Evolutionary conservation across 1,284 basidiomycete genomes (phyloP).

Genomic region (Gomphus bonarii): DNA sequence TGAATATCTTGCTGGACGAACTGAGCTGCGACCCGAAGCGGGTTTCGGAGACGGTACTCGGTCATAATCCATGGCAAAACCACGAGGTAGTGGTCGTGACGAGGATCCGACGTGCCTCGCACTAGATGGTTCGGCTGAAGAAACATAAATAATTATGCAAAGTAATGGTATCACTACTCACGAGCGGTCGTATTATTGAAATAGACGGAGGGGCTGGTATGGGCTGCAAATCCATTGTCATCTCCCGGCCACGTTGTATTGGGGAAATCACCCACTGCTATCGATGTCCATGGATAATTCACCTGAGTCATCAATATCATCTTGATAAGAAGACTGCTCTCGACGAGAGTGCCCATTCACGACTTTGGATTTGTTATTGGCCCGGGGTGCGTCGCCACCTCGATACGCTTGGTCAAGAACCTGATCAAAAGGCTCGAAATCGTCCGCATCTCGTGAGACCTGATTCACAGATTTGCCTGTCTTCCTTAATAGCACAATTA

Average conservation of each 20-base stretch:
- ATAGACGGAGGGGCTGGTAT: slow-evolving; percentile 1
- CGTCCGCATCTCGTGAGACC: slow-evolving; percentile 68
- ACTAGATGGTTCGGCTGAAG: slow-evolving; percentile 34
- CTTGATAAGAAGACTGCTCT: slow-evolving; percentile 4
- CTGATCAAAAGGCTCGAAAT: slow-evolving; percentile 74
- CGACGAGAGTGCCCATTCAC: slow-evolving; percentile 6
- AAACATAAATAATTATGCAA: slow-evolving; percentile 5
- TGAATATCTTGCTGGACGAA: neutral
- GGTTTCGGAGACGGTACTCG: slow-evolving; percentile 3
- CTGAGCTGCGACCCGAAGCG: neutral
- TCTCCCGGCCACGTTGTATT: neutral
- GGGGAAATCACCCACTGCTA: slow-evolving; percentile 36
- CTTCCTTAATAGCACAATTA: slow-evolving; percentile 25
- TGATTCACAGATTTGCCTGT: slow-evolving; percentile 59
- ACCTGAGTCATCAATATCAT: slow-evolving; percentile 38
- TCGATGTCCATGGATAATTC: slow-evolving; percentile 66
- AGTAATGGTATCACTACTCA: neutral
- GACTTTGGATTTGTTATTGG: neutral
- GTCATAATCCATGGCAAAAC: slow-evolving; percentile 17
- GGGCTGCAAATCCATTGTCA: neutral
- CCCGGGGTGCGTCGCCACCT: slow-evolving; percentile 16
- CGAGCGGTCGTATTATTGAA: slow-evolving; percentile 3
- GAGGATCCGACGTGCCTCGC: slow-evolving; percentile 38
- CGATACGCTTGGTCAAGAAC: slow-evolving; percentile 63
- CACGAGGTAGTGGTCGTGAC: slow-evolving; percentile 39